Evolutionary conservation across 805 yeast genomes (phyloP).

Genomic region (Kuraishia hungarica): DNA sequence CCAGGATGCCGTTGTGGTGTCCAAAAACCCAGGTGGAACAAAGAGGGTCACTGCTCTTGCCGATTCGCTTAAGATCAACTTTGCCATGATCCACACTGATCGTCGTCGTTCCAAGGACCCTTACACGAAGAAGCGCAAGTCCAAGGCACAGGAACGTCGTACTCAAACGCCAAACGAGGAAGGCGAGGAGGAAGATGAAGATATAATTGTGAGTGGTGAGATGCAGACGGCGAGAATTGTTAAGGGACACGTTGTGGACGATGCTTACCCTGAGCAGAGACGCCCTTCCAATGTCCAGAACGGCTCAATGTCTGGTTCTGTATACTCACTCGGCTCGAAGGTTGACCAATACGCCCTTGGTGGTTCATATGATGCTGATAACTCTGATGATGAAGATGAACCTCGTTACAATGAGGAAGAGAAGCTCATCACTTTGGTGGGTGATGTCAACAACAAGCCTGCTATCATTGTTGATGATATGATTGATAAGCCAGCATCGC

Average conservation of each 20-base stretch:
- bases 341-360: slow-evolving; percentile 54
- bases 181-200: slow-evolving; percentile 49
- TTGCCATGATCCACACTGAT: slow-evolving; percentile 99
- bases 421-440: slow-evolving; percentile 90
- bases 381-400: slow-evolving; percentile 87
- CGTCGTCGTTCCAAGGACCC: slow-evolving; percentile 81
- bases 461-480: slow-evolving; percentile 95
- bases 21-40: slow-evolving; percentile 99
- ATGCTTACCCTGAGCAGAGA: slow-evolving; percentile 25
- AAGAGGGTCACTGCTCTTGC: slow-evolving; percentile 96
- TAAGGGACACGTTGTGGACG: slow-evolving; percentile 94
- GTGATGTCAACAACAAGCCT: slow-evolving; percentile 86
- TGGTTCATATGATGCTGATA: slow-evolving; percentile 71
- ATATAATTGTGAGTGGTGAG: slow-evolving; percentile 64
- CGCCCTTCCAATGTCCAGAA: neutral
- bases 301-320: neutral
- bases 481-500: slow-evolving; percentile 92
- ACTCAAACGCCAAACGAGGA: slow-evolving; percentile 15
- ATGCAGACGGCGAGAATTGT: slow-evolving; percentile 94
- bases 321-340: neutral
- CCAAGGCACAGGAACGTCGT: slow-evolving; percentile 24
- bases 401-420: slow-evolving; percentile 55
- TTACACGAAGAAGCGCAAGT: slow-evolving; percentile 33
- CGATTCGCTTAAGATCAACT: slow-evolving; percentile 90
- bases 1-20: slow-evolving; percentile 86